Conservation (phyloP, 2,329 filamentous ascomycete genomes). For the Thielaviopsis euricoi region DNA sequence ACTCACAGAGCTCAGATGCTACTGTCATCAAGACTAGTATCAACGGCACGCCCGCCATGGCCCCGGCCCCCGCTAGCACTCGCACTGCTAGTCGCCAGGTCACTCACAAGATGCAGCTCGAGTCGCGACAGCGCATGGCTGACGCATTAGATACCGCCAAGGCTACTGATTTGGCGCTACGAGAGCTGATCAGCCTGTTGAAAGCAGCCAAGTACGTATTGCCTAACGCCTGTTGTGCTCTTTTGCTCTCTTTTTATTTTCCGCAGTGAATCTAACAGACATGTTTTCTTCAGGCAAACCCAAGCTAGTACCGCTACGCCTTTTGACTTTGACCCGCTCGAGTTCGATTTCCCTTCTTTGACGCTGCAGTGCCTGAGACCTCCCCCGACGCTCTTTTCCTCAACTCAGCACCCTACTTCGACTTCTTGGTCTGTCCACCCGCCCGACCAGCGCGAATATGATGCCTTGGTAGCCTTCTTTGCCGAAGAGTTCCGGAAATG, state of each 20-base stretch:
- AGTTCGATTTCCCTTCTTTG: constrained; percentile 72
- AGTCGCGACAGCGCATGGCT: constrained; percentile 43
- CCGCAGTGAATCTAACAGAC: background rate
- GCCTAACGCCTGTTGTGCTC: background rate
- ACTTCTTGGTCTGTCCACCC: constrained; percentile 70
- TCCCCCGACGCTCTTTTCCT: constrained; percentile 68
- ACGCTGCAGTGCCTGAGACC: constrained; percentile 66
- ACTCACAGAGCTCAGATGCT: background rate
- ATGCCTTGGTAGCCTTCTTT: constrained; percentile 53
- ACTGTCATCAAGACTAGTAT: background rate
- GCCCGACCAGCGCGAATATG: constrained; percentile 56
- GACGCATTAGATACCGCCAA: constrained; percentile 65
- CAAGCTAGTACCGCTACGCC: constrained; percentile 22
- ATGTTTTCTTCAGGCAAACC: background rate
- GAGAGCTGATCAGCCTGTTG: constrained; percentile 67
- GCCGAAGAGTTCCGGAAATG: constrained; percentile 50
- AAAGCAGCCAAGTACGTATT: constrained; percentile 62
- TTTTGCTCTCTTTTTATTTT: too few species aligned
- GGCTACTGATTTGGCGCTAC: constrained; percentile 69
- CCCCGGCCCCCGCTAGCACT: constrained; percentile 25
- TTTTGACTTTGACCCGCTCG: constrained; percentile 70
- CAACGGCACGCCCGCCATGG: background rate
- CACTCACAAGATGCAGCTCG: constrained; percentile 44
- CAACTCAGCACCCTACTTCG: constrained; percentile 59
- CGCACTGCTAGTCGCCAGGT: constrained; percentile 33